These are phyloP conservation scores for Globisporangium paddicum DNA, from an alignment of 352 stramenopile genomes.

Conservation along the genomic window DNA sequence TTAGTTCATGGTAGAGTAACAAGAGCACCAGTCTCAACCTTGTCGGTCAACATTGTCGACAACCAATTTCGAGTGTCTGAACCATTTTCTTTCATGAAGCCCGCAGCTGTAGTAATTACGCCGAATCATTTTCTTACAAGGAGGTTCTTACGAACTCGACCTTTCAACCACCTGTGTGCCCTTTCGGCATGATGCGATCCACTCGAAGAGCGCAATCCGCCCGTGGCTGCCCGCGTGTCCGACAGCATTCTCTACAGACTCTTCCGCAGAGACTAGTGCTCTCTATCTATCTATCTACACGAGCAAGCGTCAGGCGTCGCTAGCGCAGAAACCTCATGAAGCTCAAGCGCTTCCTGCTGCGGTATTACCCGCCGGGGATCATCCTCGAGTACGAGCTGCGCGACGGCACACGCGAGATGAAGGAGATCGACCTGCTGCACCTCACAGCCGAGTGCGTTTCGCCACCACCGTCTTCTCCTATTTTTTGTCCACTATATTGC, in stretches of 20 bases:
- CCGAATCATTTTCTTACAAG: constrained; percentile 1
- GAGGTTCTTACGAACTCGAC: constrained; percentile 6
- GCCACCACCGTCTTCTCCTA: not conserved
- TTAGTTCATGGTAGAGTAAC: not conserved
- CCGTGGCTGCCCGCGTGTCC: not conserved
- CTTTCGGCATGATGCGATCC: not conserved
- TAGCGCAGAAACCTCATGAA: no score
- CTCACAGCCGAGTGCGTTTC: constrained; percentile 84
- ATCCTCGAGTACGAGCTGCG: constrained; percentile 95
- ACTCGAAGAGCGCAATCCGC: not conserved
- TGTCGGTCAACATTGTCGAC: not conserved
- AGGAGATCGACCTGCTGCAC: constrained; percentile 94
- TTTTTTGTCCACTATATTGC: no score
- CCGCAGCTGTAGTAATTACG: not conserved
- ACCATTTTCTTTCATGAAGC: not conserved
- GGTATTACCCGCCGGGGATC: constrained; percentile 95
- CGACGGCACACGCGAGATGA: constrained; percentile 92
- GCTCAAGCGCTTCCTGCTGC: constrained; percentile 93
- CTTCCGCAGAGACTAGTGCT: not conserved
- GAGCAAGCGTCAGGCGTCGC: no score
- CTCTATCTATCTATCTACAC: not conserved
- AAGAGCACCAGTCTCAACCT: not conserved
- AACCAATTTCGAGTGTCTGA: not conserved
- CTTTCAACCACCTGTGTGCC: not conserved
- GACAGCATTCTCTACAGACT: not conserved